Evolutionary conservation across 345 rosid genomes (phyloP).

Genomic region (Corchorus capsularis): DNA sequence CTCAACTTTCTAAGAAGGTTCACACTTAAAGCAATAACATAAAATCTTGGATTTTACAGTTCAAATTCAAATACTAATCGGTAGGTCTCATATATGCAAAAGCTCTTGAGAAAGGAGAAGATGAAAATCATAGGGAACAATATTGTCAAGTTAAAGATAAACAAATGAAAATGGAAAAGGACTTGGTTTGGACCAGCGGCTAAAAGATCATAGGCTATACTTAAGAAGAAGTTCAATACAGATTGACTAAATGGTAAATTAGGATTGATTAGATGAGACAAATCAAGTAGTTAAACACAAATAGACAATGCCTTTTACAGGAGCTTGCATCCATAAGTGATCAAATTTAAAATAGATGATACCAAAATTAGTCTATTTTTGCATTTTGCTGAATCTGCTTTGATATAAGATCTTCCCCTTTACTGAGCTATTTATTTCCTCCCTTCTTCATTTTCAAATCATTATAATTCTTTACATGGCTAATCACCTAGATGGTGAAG

Average conservation of each 20-base stretch:
- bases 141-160: background rate
- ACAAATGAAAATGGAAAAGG: background rate
- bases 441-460: background rate
- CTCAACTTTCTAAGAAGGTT: background rate
- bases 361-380: background rate
- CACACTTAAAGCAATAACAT: no score
- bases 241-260: background rate
- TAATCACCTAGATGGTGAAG: background rate
- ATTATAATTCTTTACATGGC: background rate
- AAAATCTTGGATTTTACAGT: background rate
- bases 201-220: background rate
- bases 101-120: background rate
- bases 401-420: background rate
- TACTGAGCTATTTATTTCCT: background rate
- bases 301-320: background rate
- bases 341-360: background rate
- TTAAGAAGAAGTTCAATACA: background rate
- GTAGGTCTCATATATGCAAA: background rate
- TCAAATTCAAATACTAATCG: background rate
- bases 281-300: background rate
- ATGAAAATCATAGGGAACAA: background rate
- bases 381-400: background rate
- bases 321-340: background rate
- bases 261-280: background rate
- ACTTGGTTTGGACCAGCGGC: background rate